Base-by-base conservation (phyloP, 805 yeast species). In the Hanseniaspora singularis region DNA sequence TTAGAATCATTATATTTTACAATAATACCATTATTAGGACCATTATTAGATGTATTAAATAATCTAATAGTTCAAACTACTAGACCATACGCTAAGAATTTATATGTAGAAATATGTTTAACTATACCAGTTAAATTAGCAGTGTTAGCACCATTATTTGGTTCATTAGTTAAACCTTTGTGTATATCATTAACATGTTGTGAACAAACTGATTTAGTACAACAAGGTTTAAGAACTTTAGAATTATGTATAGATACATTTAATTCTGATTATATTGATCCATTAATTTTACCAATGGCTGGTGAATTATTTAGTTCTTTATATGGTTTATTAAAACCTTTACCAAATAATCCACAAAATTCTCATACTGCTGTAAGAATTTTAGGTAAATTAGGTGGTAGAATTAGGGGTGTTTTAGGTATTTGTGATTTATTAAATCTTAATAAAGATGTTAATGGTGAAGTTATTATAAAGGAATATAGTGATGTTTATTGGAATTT, bases 201-300 rank as follows among this genome's bases (percentile, higher is more conserved):
- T 0, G 95, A 80, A 51, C 46, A 42, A 28, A 42, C 46, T 15
- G 99, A 92, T 52, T 72, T 94, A 36, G 92, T 92, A 1, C 78
- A 88, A 40, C 98, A 92, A 62, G 99, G 99, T 38, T 67, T 92
- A 52, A 70, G 99, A 52, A 94, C 98, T 0, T 73, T 92, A 49
- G 99, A 92, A 59, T 70, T 92, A 6, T 92, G 98, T 59, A 96
- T 92, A 20, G 99, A 92, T 57, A 92, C 94, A 57, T 64, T 92
- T 51, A 94, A 97, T 0, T 94, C 97, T 0, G 95, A 88, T 53
- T 92, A 88, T 61, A 87, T 92, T 62, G 98, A 92, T 56, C 97
- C 98, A 2, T 88, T 92, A 59, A 79, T 92, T 51, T 96, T 88
- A 57, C 97, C 99, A 0, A 96, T 88, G 1, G 79, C 89, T 46